Evolutionary conservation across 352 stramenopile genomes (phyloP).

Genomic region (Nothophytophthora sp.): DNA sequence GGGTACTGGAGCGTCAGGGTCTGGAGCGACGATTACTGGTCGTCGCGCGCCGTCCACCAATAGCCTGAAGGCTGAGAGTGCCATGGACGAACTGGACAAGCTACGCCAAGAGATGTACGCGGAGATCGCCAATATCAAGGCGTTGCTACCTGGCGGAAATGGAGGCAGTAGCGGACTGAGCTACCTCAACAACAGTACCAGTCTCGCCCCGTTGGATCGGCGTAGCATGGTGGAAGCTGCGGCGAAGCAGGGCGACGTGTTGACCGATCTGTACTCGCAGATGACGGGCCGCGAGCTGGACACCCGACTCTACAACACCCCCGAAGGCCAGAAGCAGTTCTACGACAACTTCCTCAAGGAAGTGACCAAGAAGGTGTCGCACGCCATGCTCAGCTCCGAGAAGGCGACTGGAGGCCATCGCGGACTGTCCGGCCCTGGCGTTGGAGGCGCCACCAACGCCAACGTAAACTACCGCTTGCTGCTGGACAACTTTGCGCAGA

Average conservation of each 20-base stretch:
- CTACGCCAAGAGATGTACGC: constrained; percentile 50
- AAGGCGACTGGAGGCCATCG: constrained; percentile 23
- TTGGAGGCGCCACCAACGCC: constrained; percentile 34
- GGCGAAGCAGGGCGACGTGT: constrained; percentile 41
- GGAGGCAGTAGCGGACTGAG: constrained; percentile 7
- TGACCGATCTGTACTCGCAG: constrained; percentile 59
- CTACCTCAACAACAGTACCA: constrained; percentile 14
- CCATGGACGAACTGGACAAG: constrained; percentile 50
- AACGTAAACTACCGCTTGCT: constrained; percentile 73
- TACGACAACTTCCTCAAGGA: constrained; percentile 78
- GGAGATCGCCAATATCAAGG: constrained; percentile 52
- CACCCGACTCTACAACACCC: constrained; percentile 38
- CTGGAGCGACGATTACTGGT: neutral
- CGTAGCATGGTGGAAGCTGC: constrained; percentile 19
- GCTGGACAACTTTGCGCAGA: constrained; percentile 74
- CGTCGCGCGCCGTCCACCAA: constrained; percentile 18
- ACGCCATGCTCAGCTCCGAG: constrained; percentile 48
- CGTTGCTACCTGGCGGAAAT: constrained; percentile 12
- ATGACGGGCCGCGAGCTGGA: constrained; percentile 59
- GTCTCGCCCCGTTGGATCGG: constrained; percentile 18
- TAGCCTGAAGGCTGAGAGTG: constrained; percentile 23
- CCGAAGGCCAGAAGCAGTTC: constrained; percentile 55
- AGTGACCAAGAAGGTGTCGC: constrained; percentile 78
- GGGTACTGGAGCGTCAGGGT: neutral
- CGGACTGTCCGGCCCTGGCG: constrained; percentile 16